phyloP scores from a whole-genome alignment of 805 yeast species.

The Myxozyma monticola region DNA sequence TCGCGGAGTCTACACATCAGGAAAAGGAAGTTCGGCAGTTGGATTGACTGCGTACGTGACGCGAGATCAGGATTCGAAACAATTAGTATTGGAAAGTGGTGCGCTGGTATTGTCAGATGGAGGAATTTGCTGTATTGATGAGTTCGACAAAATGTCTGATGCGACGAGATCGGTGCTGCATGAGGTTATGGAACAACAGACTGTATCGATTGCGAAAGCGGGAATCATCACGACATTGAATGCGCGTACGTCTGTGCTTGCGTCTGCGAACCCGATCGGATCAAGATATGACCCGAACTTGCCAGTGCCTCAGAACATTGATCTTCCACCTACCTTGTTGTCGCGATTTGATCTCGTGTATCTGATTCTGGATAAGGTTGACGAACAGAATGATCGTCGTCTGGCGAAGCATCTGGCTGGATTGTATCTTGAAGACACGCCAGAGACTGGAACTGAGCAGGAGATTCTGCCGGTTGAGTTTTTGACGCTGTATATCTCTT shows the following conservation, averaged over 20 bases:
- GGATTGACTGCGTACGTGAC: slow-evolving; percentile 98
- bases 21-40: slow-evolving; percentile 98
- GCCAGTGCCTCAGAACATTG: slow-evolving; percentile 94
- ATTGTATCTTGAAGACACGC: slow-evolving; percentile 86
- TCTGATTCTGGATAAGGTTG: slow-evolving; percentile 87
- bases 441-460: slow-evolving; percentile 64
- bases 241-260: slow-evolving; percentile 93
- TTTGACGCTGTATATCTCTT: slow-evolving; percentile 83
- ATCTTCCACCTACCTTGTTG: slow-evolving; percentile 91
- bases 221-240: slow-evolving; percentile 96
- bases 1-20: slow-evolving; percentile 95
- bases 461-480: slow-evolving; percentile 84
- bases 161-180: slow-evolving; percentile 91
- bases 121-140: slow-evolving; percentile 98
- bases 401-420: slow-evolving; percentile 88
- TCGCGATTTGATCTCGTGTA: slow-evolving; percentile 95
- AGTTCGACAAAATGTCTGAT: slow-evolving; percentile 96
- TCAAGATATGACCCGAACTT: slow-evolving; percentile 92
- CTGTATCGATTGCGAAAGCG: slow-evolving; percentile 96
- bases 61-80: slow-evolving; percentile 89
- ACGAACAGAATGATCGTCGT: slow-evolving; percentile 77
- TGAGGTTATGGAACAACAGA: slow-evolving; percentile 99
- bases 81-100: slow-evolving; percentile 90
- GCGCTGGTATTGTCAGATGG: slow-evolving; percentile 96
- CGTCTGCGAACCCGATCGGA: slow-evolving; percentile 96